Conservation (phyloP, 2,329 filamentous ascomycete genomes). For the Aspergillus versicolor region DNA sequence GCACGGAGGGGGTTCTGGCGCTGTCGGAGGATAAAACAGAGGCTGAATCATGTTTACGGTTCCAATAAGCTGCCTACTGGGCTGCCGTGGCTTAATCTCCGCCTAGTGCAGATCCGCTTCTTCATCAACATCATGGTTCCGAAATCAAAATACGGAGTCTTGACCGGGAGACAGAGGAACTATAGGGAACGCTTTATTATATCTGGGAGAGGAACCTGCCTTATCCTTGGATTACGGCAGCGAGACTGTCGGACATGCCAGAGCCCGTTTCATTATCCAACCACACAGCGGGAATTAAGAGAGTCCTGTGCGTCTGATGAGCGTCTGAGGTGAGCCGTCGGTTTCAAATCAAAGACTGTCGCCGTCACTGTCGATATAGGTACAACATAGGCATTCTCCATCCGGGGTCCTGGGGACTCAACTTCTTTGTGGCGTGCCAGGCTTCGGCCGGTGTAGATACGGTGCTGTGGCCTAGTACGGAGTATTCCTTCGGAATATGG, state of each 20-base stretch:
- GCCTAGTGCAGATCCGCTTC: slow-evolving; percentile 11
- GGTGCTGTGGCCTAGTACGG: too few relatives aligned
- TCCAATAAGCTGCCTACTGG: neutral
- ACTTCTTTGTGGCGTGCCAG: neutral
- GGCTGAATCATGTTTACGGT: neutral
- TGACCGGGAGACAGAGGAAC: neutral
- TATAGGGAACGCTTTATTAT: neutral
- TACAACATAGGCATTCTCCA: neutral
- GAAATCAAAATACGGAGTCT: neutral
- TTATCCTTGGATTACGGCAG: too few relatives aligned
- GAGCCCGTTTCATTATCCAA: too few relatives aligned
- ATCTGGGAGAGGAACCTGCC: too few relatives aligned
- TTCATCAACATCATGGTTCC: neutral
- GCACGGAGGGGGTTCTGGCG: neutral
- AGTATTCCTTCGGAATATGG: too few relatives aligned
- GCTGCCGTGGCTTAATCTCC: slow-evolving; percentile 15
- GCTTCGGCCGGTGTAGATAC: too few relatives aligned
- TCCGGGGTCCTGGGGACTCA: neutral
- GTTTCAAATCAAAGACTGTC: neutral
- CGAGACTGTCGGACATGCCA: too few relatives aligned
- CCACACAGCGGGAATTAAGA: too few relatives aligned
- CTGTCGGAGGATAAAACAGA: neutral
- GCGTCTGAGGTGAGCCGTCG: neutral
- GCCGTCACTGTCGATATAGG: too few relatives aligned
- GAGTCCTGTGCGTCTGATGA: too few relatives aligned